Percentiles rank a stretch among this genome's conserved stretches.
phyloP scores from a whole-genome alignment of 177 flowering plant species.

The Tripterygium wilfordii region DNA sequence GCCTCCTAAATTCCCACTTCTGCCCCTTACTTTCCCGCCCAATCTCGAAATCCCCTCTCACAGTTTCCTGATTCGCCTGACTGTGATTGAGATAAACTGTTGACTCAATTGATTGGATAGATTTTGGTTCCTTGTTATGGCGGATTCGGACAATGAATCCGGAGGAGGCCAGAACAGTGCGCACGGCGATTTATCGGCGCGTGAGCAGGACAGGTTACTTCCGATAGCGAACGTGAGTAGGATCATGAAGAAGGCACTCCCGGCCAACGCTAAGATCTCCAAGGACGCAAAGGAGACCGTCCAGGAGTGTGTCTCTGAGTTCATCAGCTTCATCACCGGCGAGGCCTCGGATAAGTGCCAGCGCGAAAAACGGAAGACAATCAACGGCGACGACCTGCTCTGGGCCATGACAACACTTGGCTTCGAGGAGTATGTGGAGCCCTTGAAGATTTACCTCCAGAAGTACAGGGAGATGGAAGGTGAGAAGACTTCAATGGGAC shows the following conservation, averaged over 20 bases:
- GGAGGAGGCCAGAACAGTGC: constrained; percentile 37
- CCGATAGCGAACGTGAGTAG: constrained; percentile 66
- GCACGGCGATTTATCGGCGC: constrained; percentile 31
- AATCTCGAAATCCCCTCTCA: background rate
- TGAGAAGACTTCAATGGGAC: constrained; percentile 33
- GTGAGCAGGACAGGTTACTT: constrained; percentile 54
- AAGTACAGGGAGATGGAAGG: constrained; percentile 71
- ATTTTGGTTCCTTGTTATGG: constrained; percentile 18
- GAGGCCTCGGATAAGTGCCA: constrained; percentile 69
- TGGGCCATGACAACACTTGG: constrained; percentile 80
- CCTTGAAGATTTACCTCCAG: constrained; percentile 53
- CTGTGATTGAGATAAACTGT: background rate
- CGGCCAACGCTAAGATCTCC: constrained; percentile 66
- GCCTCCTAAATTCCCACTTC: background rate
- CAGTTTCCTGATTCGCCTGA: background rate
- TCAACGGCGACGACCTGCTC: constrained; percentile 64
- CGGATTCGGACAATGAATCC: constrained; percentile 57
- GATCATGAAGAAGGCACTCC: constrained; percentile 61
- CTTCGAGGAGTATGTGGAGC: constrained; percentile 69
- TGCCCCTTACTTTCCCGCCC: background rate
- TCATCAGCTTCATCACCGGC: constrained; percentile 62
- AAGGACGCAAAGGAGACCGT: constrained; percentile 69
- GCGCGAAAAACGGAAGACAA: constrained; percentile 62
- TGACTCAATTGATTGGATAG: background rate
- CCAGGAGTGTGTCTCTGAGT: constrained; percentile 66